A percentile compares a stretch with the other conserved stretches of the same genome.
Evolutionary conservation across 257 asterid genomes (phyloP).

Genomic region (Lantana camara): DNA sequence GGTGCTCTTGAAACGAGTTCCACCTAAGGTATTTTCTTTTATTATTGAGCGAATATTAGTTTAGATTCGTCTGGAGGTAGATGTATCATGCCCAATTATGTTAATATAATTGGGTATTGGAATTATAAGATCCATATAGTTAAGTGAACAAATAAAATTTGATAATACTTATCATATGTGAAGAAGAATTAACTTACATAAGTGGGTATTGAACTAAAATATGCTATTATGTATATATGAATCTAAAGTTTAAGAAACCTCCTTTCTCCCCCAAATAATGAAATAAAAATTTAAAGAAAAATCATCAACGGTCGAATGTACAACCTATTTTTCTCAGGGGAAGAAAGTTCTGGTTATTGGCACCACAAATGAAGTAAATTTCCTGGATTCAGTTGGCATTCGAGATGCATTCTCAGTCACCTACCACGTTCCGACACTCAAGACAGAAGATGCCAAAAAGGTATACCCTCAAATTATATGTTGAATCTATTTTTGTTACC

Average conservation of each 20-base stretch:
- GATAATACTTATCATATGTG: neutral
- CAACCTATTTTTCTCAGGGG: constrained; percentile 54
- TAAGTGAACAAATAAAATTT: neutral
- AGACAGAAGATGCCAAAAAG: constrained; percentile 81
- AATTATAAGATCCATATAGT: neutral
- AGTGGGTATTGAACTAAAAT: too few relatives aligned
- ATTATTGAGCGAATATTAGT: constrained; percentile 13
- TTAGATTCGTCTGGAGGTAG: constrained; percentile 7
- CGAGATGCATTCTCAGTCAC: constrained; percentile 84
- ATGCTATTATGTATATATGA: too few relatives aligned
- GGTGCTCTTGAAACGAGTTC: constrained; percentile 89
- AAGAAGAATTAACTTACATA: too few relatives aligned
- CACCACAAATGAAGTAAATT: constrained; percentile 83
- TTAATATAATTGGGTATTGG: neutral
- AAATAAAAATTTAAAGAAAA: neutral
- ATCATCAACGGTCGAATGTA: constrained; percentile 17
- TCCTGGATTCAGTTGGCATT: constrained; percentile 82
- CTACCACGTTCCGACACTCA: constrained; percentile 80
- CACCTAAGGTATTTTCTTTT: constrained; percentile 72
- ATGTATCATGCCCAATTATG: constrained; percentile 4
- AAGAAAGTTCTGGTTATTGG: constrained; percentile 89
- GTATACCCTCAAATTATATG: constrained; percentile 32
- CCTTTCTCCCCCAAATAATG: too few relatives aligned
- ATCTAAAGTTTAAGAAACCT: too few relatives aligned
- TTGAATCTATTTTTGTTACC: neutral